phyloP scores from a whole-genome alignment of 441 rosid species.

The Geranium incanum region DNA sequence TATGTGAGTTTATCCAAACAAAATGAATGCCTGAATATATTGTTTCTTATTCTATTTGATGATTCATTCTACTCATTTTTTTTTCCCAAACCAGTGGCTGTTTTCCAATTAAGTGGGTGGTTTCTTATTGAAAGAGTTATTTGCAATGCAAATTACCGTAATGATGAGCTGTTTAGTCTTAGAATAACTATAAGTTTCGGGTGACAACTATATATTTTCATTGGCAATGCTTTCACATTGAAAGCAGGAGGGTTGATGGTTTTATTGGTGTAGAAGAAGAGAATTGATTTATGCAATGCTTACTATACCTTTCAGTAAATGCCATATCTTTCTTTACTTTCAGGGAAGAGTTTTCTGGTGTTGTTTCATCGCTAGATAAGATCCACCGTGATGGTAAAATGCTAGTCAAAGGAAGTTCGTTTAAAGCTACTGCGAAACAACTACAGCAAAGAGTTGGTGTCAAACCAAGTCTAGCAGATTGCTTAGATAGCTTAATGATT shows the following conservation, averaged over 20 bases:
- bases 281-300: neutral
- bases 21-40: neutral
- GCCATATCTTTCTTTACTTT: neutral
- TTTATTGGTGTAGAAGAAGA: neutral
- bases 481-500: conserved; percentile 61
- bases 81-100: neutral
- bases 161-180: no score
- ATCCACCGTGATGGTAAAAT: conserved; percentile 44
- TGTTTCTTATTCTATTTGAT: neutral
- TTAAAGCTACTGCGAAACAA: conserved; percentile 35
- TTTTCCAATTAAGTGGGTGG: neutral
- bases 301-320: neutral
- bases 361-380: conserved; percentile 57
- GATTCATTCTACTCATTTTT: neutral
- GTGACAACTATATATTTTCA: no score
- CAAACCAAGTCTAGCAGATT: conserved; percentile 59
- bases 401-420: conserved; percentile 42
- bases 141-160: neutral
- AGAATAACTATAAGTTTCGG: no score
- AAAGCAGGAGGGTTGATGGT: neutral
- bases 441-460: conserved; percentile 51
- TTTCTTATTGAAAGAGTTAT: neutral
- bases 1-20: conserved; percentile 26
- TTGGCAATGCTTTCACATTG: no score
- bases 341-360: conserved; percentile 51